Evolutionary conservation across 1,139 yeast genomes (phyloP), one percentile per base, ranked within the genome.

Genomic region (Pichia sp.): DNA sequence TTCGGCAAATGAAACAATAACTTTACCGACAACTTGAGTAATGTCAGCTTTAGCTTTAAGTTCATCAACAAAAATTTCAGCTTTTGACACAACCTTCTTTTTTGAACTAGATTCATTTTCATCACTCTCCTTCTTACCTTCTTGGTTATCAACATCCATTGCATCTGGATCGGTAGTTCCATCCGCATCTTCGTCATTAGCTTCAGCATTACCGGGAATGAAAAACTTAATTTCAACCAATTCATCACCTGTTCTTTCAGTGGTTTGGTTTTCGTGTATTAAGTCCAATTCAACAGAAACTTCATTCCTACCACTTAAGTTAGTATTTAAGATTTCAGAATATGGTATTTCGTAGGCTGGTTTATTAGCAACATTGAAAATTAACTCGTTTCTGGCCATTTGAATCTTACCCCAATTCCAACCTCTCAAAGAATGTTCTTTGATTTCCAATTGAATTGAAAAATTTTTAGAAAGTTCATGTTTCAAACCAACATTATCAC

Each of bases 351-450:
- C 98, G 66, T 92, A 92, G 20, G 85, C 79, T 2, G 98, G 97
- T 60, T 85, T 85, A 59, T 89, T 89, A 60, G 86, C 87, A 34
- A 90, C 82, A 49, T 82, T 82, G 68, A 94, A 90, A 30, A 88
- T 78, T 67, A 92, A 72, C 65, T 92, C 98, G 58, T 89, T 87
- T 63, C 96, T 79, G 15, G 95, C 96, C 65, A 94, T 79, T 64
- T 90, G 96, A 12, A 92, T 76, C 55, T 83, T 82, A 48, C 99
- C 99, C 98, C 98, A 92, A 67, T 92, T 92, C 98, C 98, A 92
- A 39, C 99, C 99, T 68, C 97, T 79, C 57, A 92, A 71, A 7
- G 97, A 85, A 66, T 92, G 98, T 60, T 92, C 97, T 59, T 76
- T 80, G 54, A 78, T 83, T 59, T 92, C 97, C 54, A 94, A 73